Evolutionary conservation across 2,329 filamentous ascomycete genomes (phyloP), one percentile per base, ranked within the genome.

Genomic region (Neonectria hederae): DNA sequence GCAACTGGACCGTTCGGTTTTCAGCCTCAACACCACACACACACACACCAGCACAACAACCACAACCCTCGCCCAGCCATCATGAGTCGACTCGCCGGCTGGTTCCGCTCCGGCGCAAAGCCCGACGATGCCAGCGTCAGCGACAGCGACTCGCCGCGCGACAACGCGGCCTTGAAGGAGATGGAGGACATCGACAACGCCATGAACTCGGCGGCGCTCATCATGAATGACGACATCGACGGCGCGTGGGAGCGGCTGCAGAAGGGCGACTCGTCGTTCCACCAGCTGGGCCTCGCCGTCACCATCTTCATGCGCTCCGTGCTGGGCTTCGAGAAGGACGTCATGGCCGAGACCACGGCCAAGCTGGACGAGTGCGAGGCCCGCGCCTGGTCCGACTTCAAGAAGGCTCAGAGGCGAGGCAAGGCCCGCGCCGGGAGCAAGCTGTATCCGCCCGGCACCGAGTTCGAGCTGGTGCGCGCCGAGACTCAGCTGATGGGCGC

Each of bases 161-260:
- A 70, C 8, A 74, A 76, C 22, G 66, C 76, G 40, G 80, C 79
- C 26, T n/a, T n/a, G n/a, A 77, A 81, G 59, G 85, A 88, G 73
- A 80, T 84, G 66, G 79, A 80, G 45, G 82, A 89, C 72, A 84
- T 92, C 69, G 80, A 84, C 68, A 83, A 87, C 70, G 89, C 88
- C 68, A 86, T 90, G 81, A 77, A 75, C 77, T 91, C 92, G 42
- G 88, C 90, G 5, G 84, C 86, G 9, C 82, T 92, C 62, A 92
- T 97, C 71, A 91, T 97, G 84, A 91, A 96, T 75, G 94, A 97
- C 79, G 93, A 98, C 79, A 90, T 98, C 65, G 92, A 93, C 38
- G 89, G 88, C 42, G 96, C 96, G 6, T 92, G 97, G 80, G 83
- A 84, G 65, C 88, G 89, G 45, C 84, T 97, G 38, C 86, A 86